A percentile compares a stretch with the other conserved stretches of the same genome.
These are phyloP conservation scores for Akanthomyces uredinophilus DNA, from an alignment of 2,329 filamentous ascomycete species.

Conservation along the genomic window DNA sequence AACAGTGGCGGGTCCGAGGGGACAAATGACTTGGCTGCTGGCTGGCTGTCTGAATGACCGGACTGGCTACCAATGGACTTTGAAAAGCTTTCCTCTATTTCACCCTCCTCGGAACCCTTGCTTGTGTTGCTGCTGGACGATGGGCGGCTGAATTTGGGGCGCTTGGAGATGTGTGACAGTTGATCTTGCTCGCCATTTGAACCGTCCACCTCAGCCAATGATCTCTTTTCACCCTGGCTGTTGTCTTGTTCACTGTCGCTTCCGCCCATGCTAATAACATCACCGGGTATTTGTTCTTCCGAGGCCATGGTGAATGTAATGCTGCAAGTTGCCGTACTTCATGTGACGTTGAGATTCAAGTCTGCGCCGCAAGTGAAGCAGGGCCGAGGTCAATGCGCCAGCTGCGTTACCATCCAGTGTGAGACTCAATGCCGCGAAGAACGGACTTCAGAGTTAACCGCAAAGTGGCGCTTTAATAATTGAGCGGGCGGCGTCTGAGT, in stretches of 20 bases:
- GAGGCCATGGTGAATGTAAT: slow-evolving; percentile 17
- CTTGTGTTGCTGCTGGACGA: slow-evolving; percentile 20
- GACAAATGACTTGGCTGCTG: slow-evolving; percentile 17
- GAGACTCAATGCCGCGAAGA: not conserved
- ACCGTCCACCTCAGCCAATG: slow-evolving; percentile 22
- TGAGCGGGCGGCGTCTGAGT: not conserved
- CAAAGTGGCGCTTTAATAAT: not conserved
- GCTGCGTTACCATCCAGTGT: not conserved
- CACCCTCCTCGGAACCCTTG: slow-evolving; percentile 29
- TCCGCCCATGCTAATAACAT: slow-evolving; percentile 20
- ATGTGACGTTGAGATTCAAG: not conserved
- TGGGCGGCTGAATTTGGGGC: not conserved
- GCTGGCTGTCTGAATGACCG: slow-evolving; percentile 4
- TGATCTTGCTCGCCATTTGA: slow-evolving; percentile 16
- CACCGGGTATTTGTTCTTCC: slow-evolving; percentile 16
- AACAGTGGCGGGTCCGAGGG: slow-evolving; percentile 24
- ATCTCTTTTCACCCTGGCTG: slow-evolving; percentile 24
- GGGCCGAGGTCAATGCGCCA: not conserved
- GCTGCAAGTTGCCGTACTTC: not conserved
- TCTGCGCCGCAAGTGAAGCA: not conserved
- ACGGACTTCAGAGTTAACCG: not conserved
- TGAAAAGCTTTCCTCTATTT: slow-evolving; percentile 25
- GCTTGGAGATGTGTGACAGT: slow-evolving; percentile 7
- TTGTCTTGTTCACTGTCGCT: slow-evolving; percentile 22
- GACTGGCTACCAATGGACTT: slow-evolving; percentile 6